Evolutionary conservation across 495 filamentous ascomycete genomes (phyloP), one percentile per base, ranked within the genome.

Genomic region (Xylaria sp.): DNA sequence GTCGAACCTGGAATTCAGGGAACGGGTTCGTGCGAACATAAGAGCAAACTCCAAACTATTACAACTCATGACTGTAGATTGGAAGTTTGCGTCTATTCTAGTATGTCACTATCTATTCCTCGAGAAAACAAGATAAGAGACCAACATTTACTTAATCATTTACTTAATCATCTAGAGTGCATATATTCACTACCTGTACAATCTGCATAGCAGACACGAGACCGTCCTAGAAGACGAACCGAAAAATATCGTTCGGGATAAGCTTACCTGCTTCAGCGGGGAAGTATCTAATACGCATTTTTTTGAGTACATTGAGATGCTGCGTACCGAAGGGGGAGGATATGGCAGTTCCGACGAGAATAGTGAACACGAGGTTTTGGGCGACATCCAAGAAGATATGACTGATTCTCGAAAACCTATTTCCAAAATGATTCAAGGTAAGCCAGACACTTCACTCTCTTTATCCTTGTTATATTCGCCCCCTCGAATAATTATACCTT

Each of bases 41-140:
- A 50, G 14, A 24, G 44, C 62, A 8, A 65, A 65, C 31, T 48
- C 62, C 29, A 65, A 35, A 37, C 14, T 65, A 50, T 50, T 65
- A 37, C 62, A 65, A 35, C 31, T 65, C 5, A 65, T 65, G 62
- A 48, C 41, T 1, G 43, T 50, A 5, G 62, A 65, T 65, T 65
- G 41, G 62, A 65, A 65, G 19, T 48, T 65, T 21, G 44, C 62
- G 26, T 65, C 62, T 33, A 50, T 35, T 19, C 35, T 65, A n/a
- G 62, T 65, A 65, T n/a, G 37, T 3, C 5, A 65, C 6, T 50
- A 4, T 24, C 31, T 44, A 15, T 43, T 12, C n/a, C 0, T 12
- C 1, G 5, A 7, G 9, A 40, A 17, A 40, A 26, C 12, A 15
- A 15, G 17, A 43, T 35, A 40, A 33, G n/a, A 64, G 17, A 26